A percentile compares a stretch with the other conserved stretches of the same genome.
Evolutionary conservation across 1,139 yeast species (phyloP).

Genomic region (Scheffersomyces parashehatae): DNA sequence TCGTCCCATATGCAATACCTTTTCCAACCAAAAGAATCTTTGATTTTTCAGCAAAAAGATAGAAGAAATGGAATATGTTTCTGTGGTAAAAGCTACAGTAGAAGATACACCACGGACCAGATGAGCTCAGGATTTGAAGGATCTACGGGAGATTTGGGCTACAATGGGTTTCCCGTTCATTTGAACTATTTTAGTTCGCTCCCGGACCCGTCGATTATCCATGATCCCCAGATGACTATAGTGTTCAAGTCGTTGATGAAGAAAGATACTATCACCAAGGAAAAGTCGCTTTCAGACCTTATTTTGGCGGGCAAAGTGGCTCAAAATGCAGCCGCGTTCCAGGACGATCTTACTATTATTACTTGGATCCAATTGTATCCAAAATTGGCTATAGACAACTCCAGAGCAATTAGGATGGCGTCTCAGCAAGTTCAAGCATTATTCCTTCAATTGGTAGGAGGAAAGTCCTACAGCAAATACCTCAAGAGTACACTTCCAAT

Average conservation of each 20-base stretch:
- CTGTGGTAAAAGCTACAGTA: no score
- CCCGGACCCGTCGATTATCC: constrained; percentile 67
- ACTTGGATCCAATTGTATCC: constrained; percentile 86
- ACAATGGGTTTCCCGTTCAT: constrained; percentile 66
- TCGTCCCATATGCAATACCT: no score
- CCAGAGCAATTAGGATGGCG: constrained; percentile 59
- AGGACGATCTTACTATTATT: constrained; percentile 52
- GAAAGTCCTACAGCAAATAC: constrained; percentile 58
- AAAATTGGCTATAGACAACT: constrained; percentile 70
- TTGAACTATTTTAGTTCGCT: constrained; percentile 75
- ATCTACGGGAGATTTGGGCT: constrained; percentile 33
- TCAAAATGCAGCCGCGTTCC: constrained; percentile 14
- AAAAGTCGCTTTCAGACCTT: constrained; percentile 70
- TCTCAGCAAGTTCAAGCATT: constrained; percentile 67
- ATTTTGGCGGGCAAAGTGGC: constrained; percentile 10
- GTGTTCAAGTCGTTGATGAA: constrained; percentile 74
- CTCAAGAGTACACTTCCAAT: constrained; percentile 71
- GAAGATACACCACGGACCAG: no score
- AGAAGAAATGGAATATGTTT: no score
- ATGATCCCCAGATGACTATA: constrained; percentile 59
- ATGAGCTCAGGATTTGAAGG: neutral
- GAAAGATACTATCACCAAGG: constrained; percentile 81
- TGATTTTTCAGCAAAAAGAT: no score
- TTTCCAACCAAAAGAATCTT: no score
- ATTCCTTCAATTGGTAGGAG: constrained; percentile 54